Evolutionary conservation across 2,329 filamentous ascomycete species (phyloP), one percentile per base, ranked within the genome.

Genomic region (Mycocentrospora acerina): DNA sequence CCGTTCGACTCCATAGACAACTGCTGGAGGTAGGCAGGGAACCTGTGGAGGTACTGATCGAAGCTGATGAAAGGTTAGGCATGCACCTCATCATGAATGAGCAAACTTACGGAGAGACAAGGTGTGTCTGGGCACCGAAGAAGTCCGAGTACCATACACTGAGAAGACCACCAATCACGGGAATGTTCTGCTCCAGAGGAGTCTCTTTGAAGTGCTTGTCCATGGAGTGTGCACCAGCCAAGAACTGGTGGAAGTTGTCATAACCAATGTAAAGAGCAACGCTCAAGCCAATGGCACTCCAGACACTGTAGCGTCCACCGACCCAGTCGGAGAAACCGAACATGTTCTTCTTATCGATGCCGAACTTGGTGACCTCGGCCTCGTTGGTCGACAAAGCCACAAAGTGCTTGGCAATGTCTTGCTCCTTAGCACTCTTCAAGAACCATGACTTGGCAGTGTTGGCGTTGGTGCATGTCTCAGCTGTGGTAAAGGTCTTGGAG

Each of bases 1-100:
- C 93, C 93, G 72, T 98, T 98, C 46, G 91, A 97, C 78, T 98
- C 93, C 93, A 98, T 98, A 46, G 91, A 97, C 44, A 98, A 79
- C 75, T 98, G 93, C 76, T 98, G 93, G 38, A 98, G 86, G 76
- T 98, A 98, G 58, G 93, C 93, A 25, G 93, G 90, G 85, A 98
- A 97, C 56, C 93, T 88, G 81, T 96, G 90, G 54, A 98, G 85
- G 76, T 98, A 98, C 74, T 98, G 93, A 74, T 98, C 93, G 70
- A 97, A 98, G 41, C 85, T 89, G 51, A 19, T 29, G 33, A 1
- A 35, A 16, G 12, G 39, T 55, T 25, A 59, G 51, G 18, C 4
- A 2, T 8, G 19, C 16, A 19, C 12, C 9, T 29, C 1, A 2
- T 14, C 16, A 12, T 24, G n/a, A 8, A 3, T 4, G 4, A 1